These are phyloP conservation scores for Stephanodiscus minutulus DNA, from an alignment of 108 stramenopile species.

Conservation along the genomic window DNA sequence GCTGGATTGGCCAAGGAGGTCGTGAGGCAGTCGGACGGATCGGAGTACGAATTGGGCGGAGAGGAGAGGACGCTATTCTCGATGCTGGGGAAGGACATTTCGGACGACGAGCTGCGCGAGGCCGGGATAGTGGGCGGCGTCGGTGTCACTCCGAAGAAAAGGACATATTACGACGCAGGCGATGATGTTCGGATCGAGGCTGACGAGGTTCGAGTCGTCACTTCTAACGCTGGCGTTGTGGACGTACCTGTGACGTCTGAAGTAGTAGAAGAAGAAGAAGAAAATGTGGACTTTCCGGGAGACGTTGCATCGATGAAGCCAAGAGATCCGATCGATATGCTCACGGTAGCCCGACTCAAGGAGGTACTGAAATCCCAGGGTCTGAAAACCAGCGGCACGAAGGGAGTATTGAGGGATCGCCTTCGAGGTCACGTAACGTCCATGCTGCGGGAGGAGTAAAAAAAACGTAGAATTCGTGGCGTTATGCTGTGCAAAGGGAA, in stretches of 20 bases:
- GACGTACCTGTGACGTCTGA: background rate
- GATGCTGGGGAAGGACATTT: constrained; percentile 48
- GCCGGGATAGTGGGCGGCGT: constrained; percentile 25
- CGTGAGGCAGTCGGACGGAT: constrained; percentile 74
- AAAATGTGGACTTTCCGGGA: background rate
- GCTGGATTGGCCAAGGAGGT: constrained; percentile 71
- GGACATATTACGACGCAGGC: constrained; percentile 14
- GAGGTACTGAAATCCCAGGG: constrained; percentile 71
- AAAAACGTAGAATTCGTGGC: too few species aligned
- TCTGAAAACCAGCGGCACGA: constrained; percentile 73
- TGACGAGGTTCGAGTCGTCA: constrained; percentile 24
- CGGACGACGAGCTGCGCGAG: constrained; percentile 47
- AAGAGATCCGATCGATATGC: constrained; percentile 68
- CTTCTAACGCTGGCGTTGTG: background rate
- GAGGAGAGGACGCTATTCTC: constrained; percentile 49
- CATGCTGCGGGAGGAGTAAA: constrained; percentile 42
- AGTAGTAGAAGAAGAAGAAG: constrained; percentile 7
- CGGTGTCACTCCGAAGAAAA: constrained; percentile 8
- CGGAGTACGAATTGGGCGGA: constrained; percentile 56
- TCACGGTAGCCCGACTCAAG: constrained; percentile 80
- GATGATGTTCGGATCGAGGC: background rate
- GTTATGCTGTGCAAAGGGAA: too few species aligned
- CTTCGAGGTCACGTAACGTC: constrained; percentile 72
- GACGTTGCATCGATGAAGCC: constrained; percentile 11
- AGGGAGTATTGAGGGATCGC: constrained; percentile 76